Evolutionary conservation across 495 filamentous ascomycete genomes (phyloP).

Genomic region (Parachaetomium inaequale): DNA sequence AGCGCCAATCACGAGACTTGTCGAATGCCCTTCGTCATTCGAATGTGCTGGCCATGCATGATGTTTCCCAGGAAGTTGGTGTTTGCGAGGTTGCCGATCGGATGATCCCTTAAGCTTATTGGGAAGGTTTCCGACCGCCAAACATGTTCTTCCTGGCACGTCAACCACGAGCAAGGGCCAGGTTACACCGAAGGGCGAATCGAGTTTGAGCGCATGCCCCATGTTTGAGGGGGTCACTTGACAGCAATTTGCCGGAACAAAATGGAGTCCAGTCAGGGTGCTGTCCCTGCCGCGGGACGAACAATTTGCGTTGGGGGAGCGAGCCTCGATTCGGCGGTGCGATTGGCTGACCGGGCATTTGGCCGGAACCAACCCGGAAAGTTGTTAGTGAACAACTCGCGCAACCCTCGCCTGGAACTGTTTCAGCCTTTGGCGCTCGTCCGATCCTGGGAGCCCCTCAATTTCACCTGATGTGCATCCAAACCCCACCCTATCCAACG

Average conservation of each 20-base stretch:
- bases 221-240: not conserved
- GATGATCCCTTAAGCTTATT: not conserved
- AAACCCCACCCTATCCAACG: constrained; percentile 20
- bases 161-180: not conserved
- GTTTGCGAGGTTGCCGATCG: constrained; percentile 1
- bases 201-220: not conserved
- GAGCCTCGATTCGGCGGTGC: not conserved
- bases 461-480: constrained; percentile 19
- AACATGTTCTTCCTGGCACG: not conserved
- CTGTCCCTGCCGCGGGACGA: no score
- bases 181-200: not conserved
- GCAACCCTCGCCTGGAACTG: constrained; percentile 21
- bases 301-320: not conserved
- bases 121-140: not conserved
- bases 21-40: not conserved
- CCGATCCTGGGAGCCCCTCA: constrained; percentile 19
- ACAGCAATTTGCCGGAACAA: no score
- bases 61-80: not conserved
- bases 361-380: constrained; percentile 4
- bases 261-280: no score
- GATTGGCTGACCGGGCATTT: constrained; percentile 16
- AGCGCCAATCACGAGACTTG: not conserved
- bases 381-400: no score
- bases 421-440: constrained; percentile 20
- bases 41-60: not conserved